These are phyloP conservation scores for Coprinopsis strossmayeri DNA, from an alignment of 768 basidiomycete species.

Conservation along the genomic window DNA sequence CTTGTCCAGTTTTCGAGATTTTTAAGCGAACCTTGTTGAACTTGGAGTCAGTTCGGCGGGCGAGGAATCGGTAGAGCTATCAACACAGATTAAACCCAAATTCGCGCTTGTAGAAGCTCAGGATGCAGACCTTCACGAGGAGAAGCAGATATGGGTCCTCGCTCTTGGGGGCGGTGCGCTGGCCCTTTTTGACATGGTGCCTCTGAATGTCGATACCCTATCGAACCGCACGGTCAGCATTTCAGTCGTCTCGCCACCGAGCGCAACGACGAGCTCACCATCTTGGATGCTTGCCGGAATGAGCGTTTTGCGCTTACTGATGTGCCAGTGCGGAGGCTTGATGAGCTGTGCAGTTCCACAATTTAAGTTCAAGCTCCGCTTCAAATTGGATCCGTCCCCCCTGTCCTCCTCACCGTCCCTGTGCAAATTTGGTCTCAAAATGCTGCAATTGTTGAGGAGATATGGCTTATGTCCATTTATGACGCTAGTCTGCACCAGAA, in stretches of 20 bases:
- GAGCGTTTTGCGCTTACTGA: slow-evolving; percentile 33
- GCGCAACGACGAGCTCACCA: slow-evolving; percentile 62
- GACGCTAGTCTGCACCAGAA: too few species aligned
- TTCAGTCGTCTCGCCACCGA: slow-evolving; percentile 14
- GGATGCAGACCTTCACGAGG: slow-evolving; percentile 80
- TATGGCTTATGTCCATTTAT: too few species aligned
- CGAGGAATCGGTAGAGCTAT: slow-evolving; percentile 98
- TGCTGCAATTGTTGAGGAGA: not conserved
- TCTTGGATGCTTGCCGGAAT: slow-evolving; percentile 61
- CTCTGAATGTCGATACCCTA: slow-evolving; percentile 93
- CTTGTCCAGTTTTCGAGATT: not conserved
- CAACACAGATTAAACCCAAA: slow-evolving; percentile 9
- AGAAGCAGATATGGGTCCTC: slow-evolving; percentile 99
- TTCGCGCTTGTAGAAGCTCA: not conserved
- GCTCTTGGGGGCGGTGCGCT: slow-evolving; percentile 91
- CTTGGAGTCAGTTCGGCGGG: slow-evolving; percentile 88
- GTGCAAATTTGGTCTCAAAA: not conserved
- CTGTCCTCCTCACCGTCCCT: not conserved
- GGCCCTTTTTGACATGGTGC: slow-evolving; percentile 99
- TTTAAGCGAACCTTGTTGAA: slow-evolving; percentile 82
- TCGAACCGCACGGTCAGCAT: slow-evolving; percentile 13
- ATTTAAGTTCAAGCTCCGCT: slow-evolving; percentile 40
- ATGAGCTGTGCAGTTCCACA: slow-evolving; percentile 55
- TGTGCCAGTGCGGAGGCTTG: slow-evolving; percentile 38
- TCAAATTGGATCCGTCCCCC: slow-evolving; percentile 16